A percentile compares a stretch with the other conserved stretches of the same genome.
phyloP scores from a whole-genome alignment of 495 filamentous ascomycete species.

The Evansstolkia leycettana region DNA sequence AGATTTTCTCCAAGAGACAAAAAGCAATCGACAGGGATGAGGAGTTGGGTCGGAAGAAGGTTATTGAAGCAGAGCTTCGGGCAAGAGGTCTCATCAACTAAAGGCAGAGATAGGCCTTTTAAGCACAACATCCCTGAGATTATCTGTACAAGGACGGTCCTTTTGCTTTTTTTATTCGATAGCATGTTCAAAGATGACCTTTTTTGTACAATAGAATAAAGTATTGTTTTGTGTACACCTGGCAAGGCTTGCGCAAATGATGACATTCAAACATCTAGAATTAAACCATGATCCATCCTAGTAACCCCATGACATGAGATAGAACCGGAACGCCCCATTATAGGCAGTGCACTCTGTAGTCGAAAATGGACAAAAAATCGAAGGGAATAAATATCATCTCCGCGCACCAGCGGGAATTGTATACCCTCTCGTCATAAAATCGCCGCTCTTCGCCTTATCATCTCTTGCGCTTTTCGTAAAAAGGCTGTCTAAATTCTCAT shows the following conservation, averaged over 20 bases:
- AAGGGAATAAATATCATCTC: conserved; percentile 9
- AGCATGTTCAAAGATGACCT: conserved; percentile 7
- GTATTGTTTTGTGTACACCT: background rate
- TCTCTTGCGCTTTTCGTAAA: conserved; percentile 47
- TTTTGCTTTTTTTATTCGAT: conserved; percentile 2
- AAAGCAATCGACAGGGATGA: conserved; percentile 60
- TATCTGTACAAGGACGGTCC: background rate
- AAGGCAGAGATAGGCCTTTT: background rate
- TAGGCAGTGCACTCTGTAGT: too few relatives aligned
- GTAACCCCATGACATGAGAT: too few relatives aligned
- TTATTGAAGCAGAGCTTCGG: conserved; percentile 62
- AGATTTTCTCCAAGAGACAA: conserved; percentile 44
- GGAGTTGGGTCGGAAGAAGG: conserved; percentile 70
- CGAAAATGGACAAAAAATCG: conserved; percentile 1
- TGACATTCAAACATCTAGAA: too few relatives aligned
- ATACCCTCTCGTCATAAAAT: conserved; percentile 74
- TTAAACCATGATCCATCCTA: too few relatives aligned
- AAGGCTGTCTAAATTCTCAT: conserved; percentile 57
- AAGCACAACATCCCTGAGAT: background rate
- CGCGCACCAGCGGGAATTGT: conserved; percentile 38
- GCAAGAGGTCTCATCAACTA: conserved; percentile 38
- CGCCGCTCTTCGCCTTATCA: conserved; percentile 40
- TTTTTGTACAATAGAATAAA: conserved; percentile 15
- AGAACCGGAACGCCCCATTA: too few relatives aligned
- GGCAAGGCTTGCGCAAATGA: too few relatives aligned